phyloP scores from a whole-genome alignment of 202 grass and related monocot species.

The Schoenoplectus triqueter region DNA sequence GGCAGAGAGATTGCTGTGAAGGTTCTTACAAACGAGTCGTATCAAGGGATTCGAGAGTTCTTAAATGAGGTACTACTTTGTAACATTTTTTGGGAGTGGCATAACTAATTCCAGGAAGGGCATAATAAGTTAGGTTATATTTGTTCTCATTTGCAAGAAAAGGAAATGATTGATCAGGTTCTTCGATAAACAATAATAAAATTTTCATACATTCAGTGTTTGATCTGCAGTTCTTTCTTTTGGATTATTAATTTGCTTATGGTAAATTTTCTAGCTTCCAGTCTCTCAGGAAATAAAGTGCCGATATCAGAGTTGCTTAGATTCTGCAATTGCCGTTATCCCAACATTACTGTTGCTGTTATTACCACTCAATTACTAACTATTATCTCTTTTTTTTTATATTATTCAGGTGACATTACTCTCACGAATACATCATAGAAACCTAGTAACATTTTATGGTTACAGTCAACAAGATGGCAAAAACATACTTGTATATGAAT shows the following conservation, averaged over 20 bases:
- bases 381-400: conserved; percentile 5
- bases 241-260: background rate
- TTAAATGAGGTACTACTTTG: conserved; percentile 75
- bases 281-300: background rate
- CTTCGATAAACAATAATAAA: background rate
- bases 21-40: conserved; percentile 92
- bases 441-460: conserved; percentile 89
- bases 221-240: background rate
- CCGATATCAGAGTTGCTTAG: background rate
- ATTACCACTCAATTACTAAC: conserved; percentile 3
- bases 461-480: conserved; percentile 98
- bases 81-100: background rate
- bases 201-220: background rate
- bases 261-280: background rate
- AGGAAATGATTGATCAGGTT: background rate
- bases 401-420: conserved; percentile 90
- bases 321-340: background rate
- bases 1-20: conserved; percentile 96
- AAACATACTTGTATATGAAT: conserved; percentile 97
- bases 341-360: background rate
- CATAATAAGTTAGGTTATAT: conserved; percentile 4
- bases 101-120: background rate
- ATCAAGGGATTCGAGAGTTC: conserved; percentile 95
- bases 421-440: conserved; percentile 98
- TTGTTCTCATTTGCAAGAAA: background rate